Evolutionary conservation across 495 filamentous ascomycete genomes (phyloP).

Genomic region (Aspergillus indologenus): DNA sequence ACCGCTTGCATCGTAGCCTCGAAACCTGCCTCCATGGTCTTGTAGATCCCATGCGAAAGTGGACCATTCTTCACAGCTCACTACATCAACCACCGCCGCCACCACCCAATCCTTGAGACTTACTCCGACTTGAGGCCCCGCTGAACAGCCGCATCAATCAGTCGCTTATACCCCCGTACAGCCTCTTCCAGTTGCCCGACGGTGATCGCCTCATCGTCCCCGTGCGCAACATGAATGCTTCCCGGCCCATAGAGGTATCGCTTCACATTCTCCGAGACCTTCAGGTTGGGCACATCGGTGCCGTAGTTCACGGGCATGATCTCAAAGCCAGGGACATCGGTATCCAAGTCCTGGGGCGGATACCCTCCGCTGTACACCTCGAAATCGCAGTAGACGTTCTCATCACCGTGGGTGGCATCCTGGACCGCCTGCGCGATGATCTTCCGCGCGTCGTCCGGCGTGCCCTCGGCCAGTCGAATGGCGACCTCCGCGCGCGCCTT

Average conservation of each 20-base stretch:
- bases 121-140: conserved; percentile 19
- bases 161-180: conserved; percentile 66
- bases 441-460: conserved; percentile 49
- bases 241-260: conserved; percentile 89
- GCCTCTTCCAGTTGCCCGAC: conserved; percentile 65
- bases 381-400: conserved; percentile 61
- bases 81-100: neutral
- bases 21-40: no score
- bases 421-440: conserved; percentile 54
- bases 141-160: conserved; percentile 61
- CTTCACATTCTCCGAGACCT: conserved; percentile 52
- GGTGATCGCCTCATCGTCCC: conserved; percentile 74
- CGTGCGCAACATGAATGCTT: conserved; percentile 84
- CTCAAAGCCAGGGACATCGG: conserved; percentile 80
- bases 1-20: neutral
- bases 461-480: conserved; percentile 71
- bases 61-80: neutral
- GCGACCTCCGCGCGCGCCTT: conserved; percentile 63
- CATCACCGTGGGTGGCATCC: conserved; percentile 54
- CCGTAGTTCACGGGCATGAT: conserved; percentile 83
- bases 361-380: conserved; percentile 51
- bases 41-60: no score
- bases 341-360: conserved; percentile 70
- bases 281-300: conserved; percentile 81
- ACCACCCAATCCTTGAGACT: neutral